Conservation (phyloP, 1,284 basidiomycete genomes). For the Moniliella sp. region DNA sequence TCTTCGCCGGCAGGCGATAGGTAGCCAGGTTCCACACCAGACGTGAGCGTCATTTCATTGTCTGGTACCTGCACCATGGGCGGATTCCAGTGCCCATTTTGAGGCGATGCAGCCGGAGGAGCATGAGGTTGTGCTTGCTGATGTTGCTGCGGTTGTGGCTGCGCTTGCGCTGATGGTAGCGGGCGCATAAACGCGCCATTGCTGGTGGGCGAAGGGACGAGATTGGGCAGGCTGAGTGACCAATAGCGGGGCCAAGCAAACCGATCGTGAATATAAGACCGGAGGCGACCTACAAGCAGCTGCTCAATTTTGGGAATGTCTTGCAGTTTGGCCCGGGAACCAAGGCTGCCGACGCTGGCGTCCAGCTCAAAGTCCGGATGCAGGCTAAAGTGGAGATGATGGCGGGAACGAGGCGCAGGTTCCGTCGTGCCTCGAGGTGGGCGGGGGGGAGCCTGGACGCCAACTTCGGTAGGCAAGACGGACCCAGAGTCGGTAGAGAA, state of each 20-base stretch:
- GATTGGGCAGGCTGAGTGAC: slow-evolving; percentile 36
- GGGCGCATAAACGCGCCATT: no score
- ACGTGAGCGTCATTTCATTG: no score
- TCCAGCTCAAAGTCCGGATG: slow-evolving; percentile 42
- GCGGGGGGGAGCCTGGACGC: slow-evolving; percentile 3
- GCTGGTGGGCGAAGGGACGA: slow-evolving; percentile 9
- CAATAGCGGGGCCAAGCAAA: slow-evolving; percentile 39
- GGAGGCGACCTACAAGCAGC: slow-evolving; percentile 38
- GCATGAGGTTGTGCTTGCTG: no score
- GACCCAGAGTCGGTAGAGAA: slow-evolving; percentile 7
- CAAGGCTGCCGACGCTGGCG: slow-evolving; percentile 39
- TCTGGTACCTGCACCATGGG: no score
- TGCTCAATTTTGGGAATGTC: slow-evolving; percentile 45
- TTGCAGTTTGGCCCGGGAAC: slow-evolving; percentile 41
- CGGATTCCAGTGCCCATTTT: no score
- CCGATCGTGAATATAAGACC: slow-evolving; percentile 38
- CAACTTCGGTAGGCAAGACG: slow-evolving; percentile 2
- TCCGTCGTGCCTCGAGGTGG: slow-evolving; percentile 28
- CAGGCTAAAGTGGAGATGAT: slow-evolving; percentile 39
- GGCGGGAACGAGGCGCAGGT: slow-evolving; percentile 27
- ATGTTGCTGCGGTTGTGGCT: no score
- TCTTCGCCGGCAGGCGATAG: no score
- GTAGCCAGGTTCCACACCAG: no score
- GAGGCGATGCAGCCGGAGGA: no score
- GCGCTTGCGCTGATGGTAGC: no score